A percentile compares a stretch with the other conserved stretches of the same genome.
Conservation (phyloP, 371 early-diverging fungal species). For the Mortierella sp. region DNA sequence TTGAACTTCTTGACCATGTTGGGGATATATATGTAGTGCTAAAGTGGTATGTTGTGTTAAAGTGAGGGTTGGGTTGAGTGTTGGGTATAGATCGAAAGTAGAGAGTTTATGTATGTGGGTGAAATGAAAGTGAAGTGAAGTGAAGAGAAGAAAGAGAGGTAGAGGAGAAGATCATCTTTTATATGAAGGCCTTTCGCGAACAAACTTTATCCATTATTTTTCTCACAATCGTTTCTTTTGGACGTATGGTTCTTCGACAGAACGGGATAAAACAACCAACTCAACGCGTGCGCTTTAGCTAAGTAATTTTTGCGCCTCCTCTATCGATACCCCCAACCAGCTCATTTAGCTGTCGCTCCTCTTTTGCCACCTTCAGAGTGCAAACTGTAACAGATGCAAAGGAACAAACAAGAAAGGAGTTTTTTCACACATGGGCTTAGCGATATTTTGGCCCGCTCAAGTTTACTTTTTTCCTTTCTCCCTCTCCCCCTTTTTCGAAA, state of each 20-base stretch:
- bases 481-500: no score
- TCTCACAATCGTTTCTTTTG: not conserved
- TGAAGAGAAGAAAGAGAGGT: not conserved
- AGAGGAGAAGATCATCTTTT: not conserved
- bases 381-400: no score
- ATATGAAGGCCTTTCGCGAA: not conserved
- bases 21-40: not conserved
- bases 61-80: not conserved
- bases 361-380: no score
- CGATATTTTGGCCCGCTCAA: no score
- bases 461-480: no score
- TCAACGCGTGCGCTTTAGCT: no score
- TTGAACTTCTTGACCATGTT: conserved; percentile 29
- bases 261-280: not conserved
- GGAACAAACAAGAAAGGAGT: no score
- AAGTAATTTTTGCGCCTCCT: no score
- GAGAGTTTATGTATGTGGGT: no score
- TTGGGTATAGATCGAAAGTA: not conserved
- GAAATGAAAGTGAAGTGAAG: not conserved
- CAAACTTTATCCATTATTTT: not conserved
- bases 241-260: not conserved
- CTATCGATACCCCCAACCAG: no score
- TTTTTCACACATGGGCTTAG: no score
- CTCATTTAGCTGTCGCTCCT: no score
- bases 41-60: not conserved